Conservation (phyloP, 768 basidiomycete species). For the Auricularia cornea region DNA sequence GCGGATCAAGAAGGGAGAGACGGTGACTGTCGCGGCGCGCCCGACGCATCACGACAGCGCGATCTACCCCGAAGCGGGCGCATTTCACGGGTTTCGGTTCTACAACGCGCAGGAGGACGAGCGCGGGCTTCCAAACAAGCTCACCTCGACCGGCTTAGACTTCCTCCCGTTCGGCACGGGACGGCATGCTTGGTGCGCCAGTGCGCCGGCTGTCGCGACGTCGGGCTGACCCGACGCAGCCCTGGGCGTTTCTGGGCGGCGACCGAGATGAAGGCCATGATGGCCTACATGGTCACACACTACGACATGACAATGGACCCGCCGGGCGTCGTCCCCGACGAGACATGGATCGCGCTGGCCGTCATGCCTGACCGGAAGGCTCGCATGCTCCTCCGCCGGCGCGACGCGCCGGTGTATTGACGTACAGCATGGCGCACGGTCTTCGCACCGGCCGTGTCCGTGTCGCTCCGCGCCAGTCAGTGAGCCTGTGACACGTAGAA, state of each 20-base stretch:
- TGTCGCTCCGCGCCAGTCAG: too few species aligned
- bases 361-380: conserved; percentile 24
- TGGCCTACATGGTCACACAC: conserved; percentile 31
- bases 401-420: background rate
- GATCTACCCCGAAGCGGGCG: conserved; percentile 7
- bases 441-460: too few species aligned
- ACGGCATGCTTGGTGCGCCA: conserved; percentile 8
- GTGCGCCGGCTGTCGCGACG: too few species aligned
- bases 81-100: conserved; percentile 13
- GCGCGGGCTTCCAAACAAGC: conserved; percentile 12
- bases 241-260: conserved; percentile 40
- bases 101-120: conserved; percentile 2
- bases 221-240: too few species aligned
- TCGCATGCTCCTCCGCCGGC: conserved; percentile 10
- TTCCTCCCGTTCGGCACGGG: conserved; percentile 8
- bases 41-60: conserved; percentile 12
- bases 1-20: conserved; percentile 15
- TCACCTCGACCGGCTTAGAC: conserved; percentile 1
- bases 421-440: too few species aligned
- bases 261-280: conserved; percentile 37
- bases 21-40: conserved; percentile 11
- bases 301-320: conserved; percentile 33
- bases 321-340: conserved; percentile 27
- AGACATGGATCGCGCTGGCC: conserved; percentile 18
- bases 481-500: too few species aligned